These are phyloP conservation scores for Taiwanofungus camphoratus DNA, from an alignment of 1,284 basidiomycete species.

Conservation along the genomic window DNA sequence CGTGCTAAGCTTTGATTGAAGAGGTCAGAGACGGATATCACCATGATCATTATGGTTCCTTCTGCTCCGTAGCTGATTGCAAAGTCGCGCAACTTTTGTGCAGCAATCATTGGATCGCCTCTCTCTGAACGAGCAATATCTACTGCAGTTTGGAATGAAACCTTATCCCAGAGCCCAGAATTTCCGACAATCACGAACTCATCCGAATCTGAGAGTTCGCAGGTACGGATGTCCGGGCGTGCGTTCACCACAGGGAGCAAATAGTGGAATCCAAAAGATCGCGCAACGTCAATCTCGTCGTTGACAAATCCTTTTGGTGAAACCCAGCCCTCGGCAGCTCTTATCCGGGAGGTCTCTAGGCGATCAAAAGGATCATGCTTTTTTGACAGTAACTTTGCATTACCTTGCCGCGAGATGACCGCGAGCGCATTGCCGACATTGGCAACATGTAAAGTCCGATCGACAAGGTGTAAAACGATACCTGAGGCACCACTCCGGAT, in stretches of 20 bases:
- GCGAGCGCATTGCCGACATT: constrained; percentile 90
- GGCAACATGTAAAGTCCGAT: constrained; percentile 82
- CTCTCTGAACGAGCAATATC: constrained; percentile 89
- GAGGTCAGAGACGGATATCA: constrained; percentile 80
- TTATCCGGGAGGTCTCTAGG: constrained; percentile 81
- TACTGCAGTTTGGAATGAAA: constrained; percentile 94
- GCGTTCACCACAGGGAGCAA: constrained; percentile 91
- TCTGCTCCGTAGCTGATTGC: constrained; percentile 96
- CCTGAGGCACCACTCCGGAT: constrained; percentile 80
- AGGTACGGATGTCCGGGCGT: constrained; percentile 70
- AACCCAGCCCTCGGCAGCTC: constrained; percentile 93
- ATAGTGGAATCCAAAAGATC: constrained; percentile 93
- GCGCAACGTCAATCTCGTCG: constrained; percentile 87
- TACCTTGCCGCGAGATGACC: constrained; percentile 82
- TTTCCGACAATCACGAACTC: constrained; percentile 98
- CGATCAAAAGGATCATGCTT: constrained; percentile 92
- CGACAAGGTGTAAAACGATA: constrained; percentile 82
- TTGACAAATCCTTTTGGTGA: constrained; percentile 92
- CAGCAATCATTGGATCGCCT: constrained; percentile 92
- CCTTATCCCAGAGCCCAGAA: constrained; percentile 89
- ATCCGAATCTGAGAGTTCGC: constrained; percentile 79
- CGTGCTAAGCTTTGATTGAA: constrained; percentile 48
- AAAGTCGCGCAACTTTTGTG: constrained; percentile 95
- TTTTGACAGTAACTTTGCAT: constrained; percentile 71
- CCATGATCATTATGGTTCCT: constrained; percentile 97